phyloP scores from a whole-genome alignment of 768 basidiomycete genomes.

The Tulasnella sp. region DNA sequence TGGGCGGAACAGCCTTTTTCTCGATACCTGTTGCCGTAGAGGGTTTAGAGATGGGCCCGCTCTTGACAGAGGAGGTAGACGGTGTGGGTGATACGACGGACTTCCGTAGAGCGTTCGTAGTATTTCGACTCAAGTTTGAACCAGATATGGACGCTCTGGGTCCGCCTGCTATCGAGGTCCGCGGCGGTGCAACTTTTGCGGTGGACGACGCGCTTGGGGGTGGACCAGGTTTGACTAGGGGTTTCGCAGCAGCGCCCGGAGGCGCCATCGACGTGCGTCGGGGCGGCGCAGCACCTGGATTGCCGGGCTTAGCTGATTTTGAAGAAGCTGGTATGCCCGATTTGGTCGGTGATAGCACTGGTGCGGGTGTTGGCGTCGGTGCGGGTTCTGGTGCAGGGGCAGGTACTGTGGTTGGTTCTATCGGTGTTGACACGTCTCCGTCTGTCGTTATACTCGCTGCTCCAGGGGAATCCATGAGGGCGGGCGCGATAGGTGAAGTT shows the following conservation, averaged over 20 bases:
- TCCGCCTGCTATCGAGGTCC: not conserved
- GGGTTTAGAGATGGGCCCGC: not conserved
- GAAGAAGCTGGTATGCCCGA: not conserved
- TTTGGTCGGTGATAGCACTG: not conserved
- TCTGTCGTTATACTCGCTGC: not conserved
- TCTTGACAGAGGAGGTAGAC: slow-evolving; percentile 4
- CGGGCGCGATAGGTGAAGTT: not conserved
- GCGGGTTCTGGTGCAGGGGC: not conserved
- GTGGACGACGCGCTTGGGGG: not conserved
- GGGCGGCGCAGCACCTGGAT: not conserved
- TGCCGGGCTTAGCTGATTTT: not conserved
- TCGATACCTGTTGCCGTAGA: not conserved
- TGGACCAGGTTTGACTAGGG: slow-evolving; percentile 3
- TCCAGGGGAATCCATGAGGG: not conserved
- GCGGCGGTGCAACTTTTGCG: not conserved
- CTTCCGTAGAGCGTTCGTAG: not conserved
- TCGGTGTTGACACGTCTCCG: not conserved
- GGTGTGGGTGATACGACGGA: slow-evolving; percentile 7
- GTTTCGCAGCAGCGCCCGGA: not conserved
- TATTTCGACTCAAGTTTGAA: not conserved
- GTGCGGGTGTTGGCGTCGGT: not conserved
- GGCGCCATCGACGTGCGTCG: not conserved
- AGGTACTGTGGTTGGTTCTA: not conserved
- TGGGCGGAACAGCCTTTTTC: slow-evolving; percentile 5
- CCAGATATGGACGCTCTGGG: not conserved